Base-by-base conservation (phyloP, 495 filamentous ascomycete species). In the Pseudevernia furfuracea region DNA sequence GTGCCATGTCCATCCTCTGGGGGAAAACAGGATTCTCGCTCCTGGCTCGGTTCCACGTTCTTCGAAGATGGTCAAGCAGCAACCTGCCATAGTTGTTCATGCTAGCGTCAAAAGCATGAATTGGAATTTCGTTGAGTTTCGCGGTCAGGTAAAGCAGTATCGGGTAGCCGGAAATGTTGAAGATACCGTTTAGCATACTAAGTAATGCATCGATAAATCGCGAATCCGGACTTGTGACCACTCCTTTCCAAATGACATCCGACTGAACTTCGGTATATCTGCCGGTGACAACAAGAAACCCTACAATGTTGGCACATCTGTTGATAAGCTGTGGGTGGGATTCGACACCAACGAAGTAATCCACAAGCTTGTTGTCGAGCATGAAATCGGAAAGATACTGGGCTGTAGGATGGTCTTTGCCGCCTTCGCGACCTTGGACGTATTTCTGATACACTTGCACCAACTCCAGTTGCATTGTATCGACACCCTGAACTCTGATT, bases 301-400 rank as follows among this genome's bases (percentile, higher is more conserved):
- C 89, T 48, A 96, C 79, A 61, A 97, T 89, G 62, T 97, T 96
- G 64, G 81, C 80, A 70, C 89, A 89, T 66, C 90, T 84, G 49
- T 77, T 80, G 55, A 96, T 95, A 63, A 98, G 83, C 69, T 96
- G 90, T 9, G 90, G 89, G 70, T 97, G 94, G 23, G 94, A 96
- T 62, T 91, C 92, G 52, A 92, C 85, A 3, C 94, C 90, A 61
- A 97, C 85, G 36, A 98, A 82, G 73, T 97, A 96, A 56, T 90
- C 85, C 52, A 96, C 80, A 32, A 96, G 79, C 64, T 82, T 84
- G 53, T 84, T 84, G 5, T 79, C 68, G 34, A 85, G 75, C 49
- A 96, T 80, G 65, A 87, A 88, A 30, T 81, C 75, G 28, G 88
- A 81, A 60, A 92, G 77, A 68, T 86, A 89, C 39, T 81, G 78